Conservation (phyloP, 108 stramenopile genomes). For the Skeletonema potamos region DNA sequence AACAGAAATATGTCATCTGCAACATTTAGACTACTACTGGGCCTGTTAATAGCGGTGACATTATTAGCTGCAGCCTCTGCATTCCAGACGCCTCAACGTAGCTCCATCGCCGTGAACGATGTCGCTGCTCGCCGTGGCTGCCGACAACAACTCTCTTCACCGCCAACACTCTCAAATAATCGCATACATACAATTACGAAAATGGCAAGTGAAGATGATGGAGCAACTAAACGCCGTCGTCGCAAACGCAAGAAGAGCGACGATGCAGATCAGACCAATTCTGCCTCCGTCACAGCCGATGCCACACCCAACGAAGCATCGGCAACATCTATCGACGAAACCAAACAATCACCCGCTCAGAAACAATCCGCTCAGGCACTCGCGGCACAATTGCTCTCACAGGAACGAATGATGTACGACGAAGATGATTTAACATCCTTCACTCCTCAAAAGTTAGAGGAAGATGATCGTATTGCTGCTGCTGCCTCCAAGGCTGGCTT, state of each 20-base stretch:
- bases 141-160: not conserved
- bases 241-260: constrained; percentile 39
- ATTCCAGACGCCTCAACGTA: not conserved
- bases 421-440: constrained; percentile 30
- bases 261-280: too few relatives aligned
- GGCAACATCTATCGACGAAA: not conserved
- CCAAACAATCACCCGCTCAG: not conserved
- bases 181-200: not conserved
- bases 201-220: constrained; percentile 10
- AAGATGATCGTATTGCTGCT: constrained; percentile 34
- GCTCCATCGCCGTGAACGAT: not conserved
- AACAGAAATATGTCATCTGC: not conserved
- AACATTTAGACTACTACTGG: not conserved
- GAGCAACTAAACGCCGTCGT: constrained; percentile 25
- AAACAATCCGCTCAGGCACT: constrained; percentile 18
- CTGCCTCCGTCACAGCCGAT: not conserved
- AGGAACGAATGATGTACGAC: constrained; percentile 43
- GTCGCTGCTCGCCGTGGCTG: not conserved
- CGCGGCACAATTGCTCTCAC: constrained; percentile 26
- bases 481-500: constrained; percentile 33
- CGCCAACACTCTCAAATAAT: not conserved
- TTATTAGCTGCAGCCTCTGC: not conserved
- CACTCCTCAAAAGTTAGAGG: constrained; percentile 25
- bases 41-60: not conserved
- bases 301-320: not conserved